Percentiles rank a stretch among this genome's conserved stretches.
These are phyloP conservation scores for Carex kokanica DNA, from an alignment of 176 grass and related monocot genomes.

Conservation along the genomic window DNA sequence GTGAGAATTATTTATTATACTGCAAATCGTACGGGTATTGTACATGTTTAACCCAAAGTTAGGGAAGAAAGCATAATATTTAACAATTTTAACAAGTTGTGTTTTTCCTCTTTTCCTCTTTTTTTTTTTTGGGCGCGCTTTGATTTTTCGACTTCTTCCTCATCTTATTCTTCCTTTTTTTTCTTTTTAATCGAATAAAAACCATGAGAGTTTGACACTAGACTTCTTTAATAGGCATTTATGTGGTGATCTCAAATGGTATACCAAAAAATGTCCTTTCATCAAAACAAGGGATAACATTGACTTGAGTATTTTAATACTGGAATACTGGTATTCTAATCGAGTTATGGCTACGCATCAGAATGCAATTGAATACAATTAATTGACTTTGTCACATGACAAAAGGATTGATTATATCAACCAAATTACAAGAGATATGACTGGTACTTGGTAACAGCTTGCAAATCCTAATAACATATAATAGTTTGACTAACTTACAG, in stretches of 20 bases:
- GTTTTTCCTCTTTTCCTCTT: background rate
- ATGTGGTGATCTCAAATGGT: background rate
- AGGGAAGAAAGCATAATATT: background rate
- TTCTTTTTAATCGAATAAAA: too few relatives aligned
- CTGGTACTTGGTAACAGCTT: slow-evolving; percentile 5
- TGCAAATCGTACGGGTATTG: too few relatives aligned
- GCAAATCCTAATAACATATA: background rate
- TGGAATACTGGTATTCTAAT: background rate
- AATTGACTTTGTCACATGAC: background rate
- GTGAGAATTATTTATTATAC: background rate
- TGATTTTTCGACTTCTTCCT: background rate
- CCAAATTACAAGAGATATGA: background rate
- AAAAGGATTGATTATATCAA: background rate
- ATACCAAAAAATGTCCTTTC: background rate
- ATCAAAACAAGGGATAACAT: background rate
- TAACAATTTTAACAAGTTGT: background rate
- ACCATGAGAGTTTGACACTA: too few relatives aligned
- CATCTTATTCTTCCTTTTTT: background rate
- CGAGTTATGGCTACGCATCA: background rate
- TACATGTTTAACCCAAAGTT: too few relatives aligned
- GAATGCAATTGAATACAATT: background rate
- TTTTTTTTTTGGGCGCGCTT: background rate
- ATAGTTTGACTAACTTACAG: background rate
- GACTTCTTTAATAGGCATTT: background rate
- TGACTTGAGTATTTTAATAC: background rate